These are phyloP conservation scores for Boletus rex-veris DNA, from an alignment of 768 basidiomycete genomes.

Conservation along the genomic window DNA sequence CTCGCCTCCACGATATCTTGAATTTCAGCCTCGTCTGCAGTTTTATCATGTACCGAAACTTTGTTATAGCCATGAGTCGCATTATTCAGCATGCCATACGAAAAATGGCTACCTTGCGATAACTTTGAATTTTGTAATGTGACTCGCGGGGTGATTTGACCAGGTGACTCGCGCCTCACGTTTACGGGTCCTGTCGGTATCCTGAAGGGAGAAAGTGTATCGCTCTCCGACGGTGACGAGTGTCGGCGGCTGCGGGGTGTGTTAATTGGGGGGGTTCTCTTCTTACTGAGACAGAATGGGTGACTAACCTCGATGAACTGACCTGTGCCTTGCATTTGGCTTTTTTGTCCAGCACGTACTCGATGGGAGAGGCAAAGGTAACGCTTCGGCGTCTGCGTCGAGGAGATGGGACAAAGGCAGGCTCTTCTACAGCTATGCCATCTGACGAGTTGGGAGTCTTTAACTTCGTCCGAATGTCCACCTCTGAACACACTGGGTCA, in stretches of 20 bases:
- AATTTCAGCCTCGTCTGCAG: conserved; percentile 15
- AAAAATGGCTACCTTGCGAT: conserved; percentile 4
- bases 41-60: background rate
- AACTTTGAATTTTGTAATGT: conserved; percentile 1
- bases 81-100: background rate
- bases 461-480: background rate
- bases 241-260: background rate
- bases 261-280: background rate
- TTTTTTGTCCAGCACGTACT: conserved; percentile 6
- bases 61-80: background rate
- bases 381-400: conserved; percentile 21
- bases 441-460: background rate
- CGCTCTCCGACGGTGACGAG: conserved; percentile 1
- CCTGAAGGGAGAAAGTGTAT: conserved; percentile 17
- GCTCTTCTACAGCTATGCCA: background rate
- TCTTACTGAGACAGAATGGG: background rate
- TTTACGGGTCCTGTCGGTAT: background rate
- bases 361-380: conserved; percentile 31
- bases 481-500: background rate
- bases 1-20: conserved; percentile 45
- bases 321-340: background rate
- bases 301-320: conserved; percentile 8
- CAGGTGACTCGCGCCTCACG: background rate
- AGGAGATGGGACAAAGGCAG: background rate
- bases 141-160: conserved; percentile 1